Evolutionary conservation across 129 eudicot genomes (phyloP).

Genomic region (Calendula officinalis): DNA sequence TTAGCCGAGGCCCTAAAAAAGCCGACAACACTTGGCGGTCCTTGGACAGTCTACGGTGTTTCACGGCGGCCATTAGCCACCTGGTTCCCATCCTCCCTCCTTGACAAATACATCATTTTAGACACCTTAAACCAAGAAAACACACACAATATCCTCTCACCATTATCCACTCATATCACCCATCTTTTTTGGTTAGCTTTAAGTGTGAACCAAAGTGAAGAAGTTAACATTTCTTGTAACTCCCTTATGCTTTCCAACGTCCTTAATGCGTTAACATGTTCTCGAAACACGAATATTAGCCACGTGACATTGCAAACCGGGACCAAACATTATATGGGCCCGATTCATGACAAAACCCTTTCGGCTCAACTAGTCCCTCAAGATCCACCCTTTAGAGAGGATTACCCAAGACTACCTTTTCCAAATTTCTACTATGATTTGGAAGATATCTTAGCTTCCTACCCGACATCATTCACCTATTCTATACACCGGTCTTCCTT

Average conservation of each 20-base stretch:
- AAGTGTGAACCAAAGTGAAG: conserved; percentile 1
- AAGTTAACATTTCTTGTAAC: conserved; percentile 7
- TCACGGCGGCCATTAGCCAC: conserved; percentile 17
- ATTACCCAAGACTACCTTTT: not conserved
- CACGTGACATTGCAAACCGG: too few species aligned
- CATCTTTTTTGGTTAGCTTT: conserved; percentile 35
- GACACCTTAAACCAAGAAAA: conserved; percentile 2
- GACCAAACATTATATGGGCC: too few species aligned
- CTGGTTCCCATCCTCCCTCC: conserved; percentile 23
- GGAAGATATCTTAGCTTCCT: conserved; percentile 6
- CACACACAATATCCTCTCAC: conserved; percentile 3
- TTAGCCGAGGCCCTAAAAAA: conserved; percentile 22
- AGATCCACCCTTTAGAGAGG: too few species aligned
- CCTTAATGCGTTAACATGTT: not conserved
- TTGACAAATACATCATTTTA: conserved; percentile 14
- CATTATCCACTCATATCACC: conserved; percentile 16
- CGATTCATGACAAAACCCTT: too few species aligned
- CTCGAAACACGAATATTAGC: too few species aligned
- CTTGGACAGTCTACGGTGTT: conserved; percentile 26
- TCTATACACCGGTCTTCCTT: too few species aligned
- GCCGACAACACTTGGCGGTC: conserved; percentile 20
- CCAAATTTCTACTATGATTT: conserved; percentile 21
- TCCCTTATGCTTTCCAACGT: conserved; percentile 27
- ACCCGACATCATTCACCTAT: too few species aligned
- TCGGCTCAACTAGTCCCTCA: too few species aligned